Evolutionary conservation across 1,284 basidiomycete genomes (phyloP).

Genomic region (Trichosporon faecale): DNA sequence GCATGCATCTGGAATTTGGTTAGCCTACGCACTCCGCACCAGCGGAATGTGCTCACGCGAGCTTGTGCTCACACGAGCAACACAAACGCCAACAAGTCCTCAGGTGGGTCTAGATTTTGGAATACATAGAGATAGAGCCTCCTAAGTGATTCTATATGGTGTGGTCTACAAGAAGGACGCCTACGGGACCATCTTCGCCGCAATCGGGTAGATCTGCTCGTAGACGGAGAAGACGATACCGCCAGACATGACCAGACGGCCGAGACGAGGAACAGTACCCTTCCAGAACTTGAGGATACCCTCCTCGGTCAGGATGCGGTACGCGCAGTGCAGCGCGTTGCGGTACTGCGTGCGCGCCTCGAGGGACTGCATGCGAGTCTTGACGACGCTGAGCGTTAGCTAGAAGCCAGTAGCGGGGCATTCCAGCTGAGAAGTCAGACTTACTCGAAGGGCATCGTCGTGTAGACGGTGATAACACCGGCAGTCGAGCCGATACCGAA

Average conservation of each 20-base stretch:
- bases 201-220: conserved; percentile 57
- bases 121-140: conserved; percentile 1
- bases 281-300: conserved; percentile 89
- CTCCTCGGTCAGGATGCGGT: conserved; percentile 85
- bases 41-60: neutral
- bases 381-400: conserved; percentile 69
- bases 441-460: conserved; percentile 88
- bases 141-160: neutral
- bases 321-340: conserved; percentile 91
- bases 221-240: conserved; percentile 95
- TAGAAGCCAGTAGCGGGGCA: too few species aligned
- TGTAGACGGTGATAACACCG: conserved; percentile 86
- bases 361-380: conserved; percentile 95
- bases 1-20: conserved; percentile 10
- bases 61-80: neutral
- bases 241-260: conserved; percentile 79
- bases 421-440: too few species aligned
- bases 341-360: conserved; percentile 77
- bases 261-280: conserved; percentile 84
- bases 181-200: conserved; percentile 22
- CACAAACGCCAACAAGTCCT: too few species aligned
- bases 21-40: neutral
- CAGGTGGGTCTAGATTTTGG: neutral
- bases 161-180: neutral
- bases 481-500: conserved; percentile 92